Evolutionary conservation across 192 early-diverging fungal genomes (phyloP).

Genomic region (Mortierella alpina): DNA sequence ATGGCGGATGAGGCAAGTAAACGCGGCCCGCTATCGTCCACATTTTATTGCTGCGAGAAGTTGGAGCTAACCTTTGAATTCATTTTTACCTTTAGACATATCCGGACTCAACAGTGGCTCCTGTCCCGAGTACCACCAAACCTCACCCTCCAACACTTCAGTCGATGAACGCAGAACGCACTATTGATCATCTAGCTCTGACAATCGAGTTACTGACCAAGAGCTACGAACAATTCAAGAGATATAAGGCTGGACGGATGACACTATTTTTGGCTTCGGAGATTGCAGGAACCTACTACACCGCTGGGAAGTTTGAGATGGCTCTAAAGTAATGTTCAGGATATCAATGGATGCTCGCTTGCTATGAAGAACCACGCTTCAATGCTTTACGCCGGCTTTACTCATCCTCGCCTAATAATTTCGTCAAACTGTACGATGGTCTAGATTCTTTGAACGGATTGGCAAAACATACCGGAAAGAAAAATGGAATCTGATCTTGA

Average conservation of each 20-base stretch:
- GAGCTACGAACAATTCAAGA: slow-evolving; percentile 91
- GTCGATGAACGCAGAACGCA: slow-evolving; percentile 58
- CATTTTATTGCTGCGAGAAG: not conserved
- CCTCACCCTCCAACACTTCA: slow-evolving; percentile 56
- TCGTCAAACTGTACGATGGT: not conserved
- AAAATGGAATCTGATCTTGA: slow-evolving; percentile 77
- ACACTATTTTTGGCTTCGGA: slow-evolving; percentile 87
- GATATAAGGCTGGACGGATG: slow-evolving; percentile 76
- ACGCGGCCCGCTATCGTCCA: too few species aligned
- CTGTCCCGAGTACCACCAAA: slow-evolving; percentile 19
- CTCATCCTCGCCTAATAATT: not conserved
- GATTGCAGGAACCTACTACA: slow-evolving; percentile 86
- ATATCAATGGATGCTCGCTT: not conserved
- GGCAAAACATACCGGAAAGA: slow-evolving; percentile 92
- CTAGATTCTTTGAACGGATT: slow-evolving; percentile 88
- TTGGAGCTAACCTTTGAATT: not conserved
- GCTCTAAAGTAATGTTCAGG: slow-evolving; percentile 67
- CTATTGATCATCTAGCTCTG: slow-evolving; percentile 71
- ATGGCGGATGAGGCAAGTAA: slow-evolving; percentile 53
- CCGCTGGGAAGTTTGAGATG: slow-evolving; percentile 84
- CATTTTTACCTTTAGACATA: slow-evolving; percentile 14
- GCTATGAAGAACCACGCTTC: not conserved
- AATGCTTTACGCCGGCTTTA: not conserved
- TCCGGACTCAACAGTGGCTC: slow-evolving; percentile 21
- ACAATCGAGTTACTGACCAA: slow-evolving; percentile 91